Evolutionary conservation across 768 basidiomycete genomes (phyloP).

Genomic region (Mycena metata): DNA sequence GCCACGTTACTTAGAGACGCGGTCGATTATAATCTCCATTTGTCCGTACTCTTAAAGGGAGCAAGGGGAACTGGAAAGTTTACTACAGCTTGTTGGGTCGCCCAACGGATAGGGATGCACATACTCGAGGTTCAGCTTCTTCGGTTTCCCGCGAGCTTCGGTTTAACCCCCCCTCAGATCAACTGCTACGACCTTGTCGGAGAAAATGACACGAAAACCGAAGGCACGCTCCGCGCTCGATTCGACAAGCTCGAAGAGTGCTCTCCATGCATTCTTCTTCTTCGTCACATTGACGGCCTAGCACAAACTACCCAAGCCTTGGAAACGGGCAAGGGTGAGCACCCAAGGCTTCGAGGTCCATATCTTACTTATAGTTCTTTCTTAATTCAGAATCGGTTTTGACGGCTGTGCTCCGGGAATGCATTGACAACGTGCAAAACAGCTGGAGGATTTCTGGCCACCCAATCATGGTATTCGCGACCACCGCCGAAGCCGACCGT

Average conservation of each 20-base stretch:
- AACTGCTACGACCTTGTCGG: conserved; percentile 88
- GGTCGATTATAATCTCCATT: conserved; percentile 70
- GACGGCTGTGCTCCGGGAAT: conserved; percentile 71
- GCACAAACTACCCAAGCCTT: conserved; percentile 73
- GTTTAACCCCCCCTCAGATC: conserved; percentile 61
- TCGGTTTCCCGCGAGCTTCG: neutral
- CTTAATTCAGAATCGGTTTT: conserved; percentile 67
- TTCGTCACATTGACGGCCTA: conserved; percentile 87
- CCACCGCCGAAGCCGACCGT: conserved; percentile 74
- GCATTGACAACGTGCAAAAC: conserved; percentile 66
- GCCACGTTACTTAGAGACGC: conserved; percentile 72
- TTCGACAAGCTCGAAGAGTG: conserved; percentile 84
- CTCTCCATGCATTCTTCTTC: conserved; percentile 86
- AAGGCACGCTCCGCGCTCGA: conserved; percentile 76
- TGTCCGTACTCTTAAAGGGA: conserved; percentile 85
- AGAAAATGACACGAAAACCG: conserved; percentile 82
- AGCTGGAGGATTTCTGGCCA: conserved; percentile 73
- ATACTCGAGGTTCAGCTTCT: conserved; percentile 72
- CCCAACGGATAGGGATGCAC: conserved; percentile 79
- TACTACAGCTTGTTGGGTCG: conserved; percentile 68
- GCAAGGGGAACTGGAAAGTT: conserved; percentile 87
- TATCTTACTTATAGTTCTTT: neutral
- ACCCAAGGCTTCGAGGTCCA: neutral
- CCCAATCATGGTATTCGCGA: conserved; percentile 84
- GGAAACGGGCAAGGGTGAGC: conserved; percentile 76